Conservation (phyloP, 208 protist species). For the Pavlovales sp. region DNA sequence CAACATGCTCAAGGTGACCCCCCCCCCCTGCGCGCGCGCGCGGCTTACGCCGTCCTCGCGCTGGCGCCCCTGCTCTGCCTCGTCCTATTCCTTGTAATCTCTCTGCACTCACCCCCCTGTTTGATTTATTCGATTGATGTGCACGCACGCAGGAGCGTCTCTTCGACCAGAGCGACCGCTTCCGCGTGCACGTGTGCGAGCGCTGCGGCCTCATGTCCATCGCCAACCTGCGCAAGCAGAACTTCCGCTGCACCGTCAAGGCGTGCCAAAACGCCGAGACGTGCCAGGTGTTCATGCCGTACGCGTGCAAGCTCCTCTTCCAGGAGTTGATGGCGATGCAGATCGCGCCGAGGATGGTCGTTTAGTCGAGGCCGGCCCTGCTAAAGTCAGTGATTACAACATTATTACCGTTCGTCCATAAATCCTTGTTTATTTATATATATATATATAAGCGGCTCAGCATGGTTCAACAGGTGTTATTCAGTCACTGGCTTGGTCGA, state of each 20-base stretch:
- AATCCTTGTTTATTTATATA: no score
- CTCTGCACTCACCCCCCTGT: background rate
- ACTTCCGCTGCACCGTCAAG: conserved; percentile 72
- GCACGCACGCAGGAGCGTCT: conserved; percentile 68
- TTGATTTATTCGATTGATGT: conserved; percentile 30
- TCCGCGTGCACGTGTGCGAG: conserved; percentile 84
- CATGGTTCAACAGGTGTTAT: no score
- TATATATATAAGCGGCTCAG: no score
- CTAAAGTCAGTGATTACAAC: no score
- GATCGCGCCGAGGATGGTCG: conserved; percentile 79
- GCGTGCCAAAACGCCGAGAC: conserved; percentile 57
- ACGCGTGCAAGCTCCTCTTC: conserved; percentile 93
- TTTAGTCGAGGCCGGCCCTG: no score
- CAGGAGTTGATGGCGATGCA: conserved; percentile 93
- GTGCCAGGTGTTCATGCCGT: conserved; percentile 86
- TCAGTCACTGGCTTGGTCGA: no score
- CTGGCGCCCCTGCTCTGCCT: background rate
- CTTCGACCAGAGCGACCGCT: conserved; percentile 79
- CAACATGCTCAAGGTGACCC: conserved; percentile 68
- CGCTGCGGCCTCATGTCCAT: conserved; percentile 82
- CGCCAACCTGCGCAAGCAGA: conserved; percentile 75
- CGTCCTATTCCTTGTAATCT: background rate
- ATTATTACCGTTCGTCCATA: no score
- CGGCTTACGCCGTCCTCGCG: conserved; percentile 28
- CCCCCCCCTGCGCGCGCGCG: no score